Base-by-base conservation (phyloP, 2,329 filamentous ascomycete species). In the Lasiodiplodia gonubiensis region DNA sequence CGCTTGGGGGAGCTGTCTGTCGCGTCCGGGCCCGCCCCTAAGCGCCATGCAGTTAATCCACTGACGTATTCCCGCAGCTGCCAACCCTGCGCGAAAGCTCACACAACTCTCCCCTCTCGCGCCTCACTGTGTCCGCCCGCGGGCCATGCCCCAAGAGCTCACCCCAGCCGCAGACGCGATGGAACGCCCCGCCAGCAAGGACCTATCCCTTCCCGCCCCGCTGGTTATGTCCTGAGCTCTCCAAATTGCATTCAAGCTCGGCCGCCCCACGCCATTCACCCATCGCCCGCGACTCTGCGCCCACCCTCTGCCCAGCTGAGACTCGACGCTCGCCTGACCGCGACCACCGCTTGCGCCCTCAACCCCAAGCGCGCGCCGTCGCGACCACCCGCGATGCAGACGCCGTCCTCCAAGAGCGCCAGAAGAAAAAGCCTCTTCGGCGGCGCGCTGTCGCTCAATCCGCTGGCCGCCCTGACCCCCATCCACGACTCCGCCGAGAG, bases 401-500 rank as follows among this genome's bases (percentile, higher is more conserved):
- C 46, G 54, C 55, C 67, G 55, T 57, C 68, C 64, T 63, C 64
- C 70, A 30, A 39, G 69, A 35, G 55, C 70, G 67, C 66, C 67
- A 78, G 75, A 68, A 73, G 78, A 37, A 71, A 77, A 60, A 79
- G 77, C 73, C 75, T 79, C 72, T 79, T 79, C 69, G 55, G 57
- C 23, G 66, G 66, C 35, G 55, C 66, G 7, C 52, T 67, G 35
- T 74, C 72, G 54, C 71, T 72, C 66, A 71, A 72, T 70, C 73
- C 75, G n/a, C 71, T 78, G 54, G 73, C 70, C 67, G 74, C 75
- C 16, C 72, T 78, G 68, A 67, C 73, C 35, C 71, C 71, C 33
- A 70, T 74, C 53, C 72, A 74, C 67, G 71, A 67, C 66, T 68
- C 67, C 59, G 48, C 25, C 60, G 55, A 68, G 14, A n/a, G 4